phyloP scores from a whole-genome alignment of 768 basidiomycete species.

The Boletus patriciae region DNA sequence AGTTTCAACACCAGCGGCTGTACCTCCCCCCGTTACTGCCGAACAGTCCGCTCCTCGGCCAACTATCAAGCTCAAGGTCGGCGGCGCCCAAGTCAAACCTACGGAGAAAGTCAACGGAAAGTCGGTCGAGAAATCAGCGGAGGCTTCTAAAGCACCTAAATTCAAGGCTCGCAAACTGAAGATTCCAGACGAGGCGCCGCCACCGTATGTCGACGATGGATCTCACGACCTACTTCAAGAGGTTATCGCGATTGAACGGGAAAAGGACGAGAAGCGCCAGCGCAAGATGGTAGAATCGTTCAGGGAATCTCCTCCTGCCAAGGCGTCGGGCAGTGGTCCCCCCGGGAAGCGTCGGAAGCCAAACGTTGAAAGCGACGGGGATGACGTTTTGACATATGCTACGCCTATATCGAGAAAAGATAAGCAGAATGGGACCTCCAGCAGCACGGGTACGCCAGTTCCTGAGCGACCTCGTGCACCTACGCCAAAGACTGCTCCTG shows the following conservation, averaged over 20 bases:
- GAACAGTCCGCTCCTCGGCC: slow-evolving; percentile 49
- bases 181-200: slow-evolving; percentile 49
- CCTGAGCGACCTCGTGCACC: slow-evolving; percentile 34
- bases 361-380: slow-evolving; percentile 46
- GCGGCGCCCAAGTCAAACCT: slow-evolving; percentile 38
- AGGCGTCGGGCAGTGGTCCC: slow-evolving; percentile 38
- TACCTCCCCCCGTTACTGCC: slow-evolving; percentile 12
- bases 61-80: slow-evolving; percentile 68
- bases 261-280: slow-evolving; percentile 54
- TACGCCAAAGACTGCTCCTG: slow-evolving; percentile 26
- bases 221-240: slow-evolving; percentile 79
- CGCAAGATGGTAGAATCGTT: slow-evolving; percentile 43
- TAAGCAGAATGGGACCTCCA: slow-evolving; percentile 29
- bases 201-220: slow-evolving; percentile 76
- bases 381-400: slow-evolving; percentile 63
- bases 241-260: slow-evolving; percentile 75
- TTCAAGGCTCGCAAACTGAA: slow-evolving; percentile 45
- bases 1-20: slow-evolving; percentile 9
- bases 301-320: slow-evolving; percentile 38
- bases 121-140: slow-evolving; percentile 25
- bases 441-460: slow-evolving; percentile 44
- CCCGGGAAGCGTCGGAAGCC: slow-evolving; percentile 61
- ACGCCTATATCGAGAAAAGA: slow-evolving; percentile 59
- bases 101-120: slow-evolving; percentile 32
- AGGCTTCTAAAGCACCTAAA: slow-evolving; percentile 39